Evolutionary conservation across 345 rosid species (phyloP), one percentile per base, ranked within the genome.

Genomic region (Noccaea caerulescens): DNA sequence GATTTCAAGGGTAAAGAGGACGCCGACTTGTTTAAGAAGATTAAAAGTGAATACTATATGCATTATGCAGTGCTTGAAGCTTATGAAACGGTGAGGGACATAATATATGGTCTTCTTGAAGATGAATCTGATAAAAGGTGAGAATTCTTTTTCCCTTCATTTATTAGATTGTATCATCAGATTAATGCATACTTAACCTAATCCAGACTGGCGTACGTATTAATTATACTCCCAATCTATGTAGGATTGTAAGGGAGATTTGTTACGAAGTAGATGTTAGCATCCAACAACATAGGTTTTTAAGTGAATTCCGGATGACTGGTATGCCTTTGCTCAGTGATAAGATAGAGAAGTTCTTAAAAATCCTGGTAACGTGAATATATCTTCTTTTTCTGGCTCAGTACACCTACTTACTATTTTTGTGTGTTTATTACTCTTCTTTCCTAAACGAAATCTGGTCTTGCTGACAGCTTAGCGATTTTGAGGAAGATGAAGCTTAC

Each of bases 1-100:
- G 98, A 94, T 83, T 91, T 88, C 77, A 90, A 77, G 73, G 92
- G 86, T 50, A 84, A 80, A 75, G 88, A 83, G 27, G 97, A 90
- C 20, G 82, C 41, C 2, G 93, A 88, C 8, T 86, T 94, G 63
- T 84, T 87, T 72, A 94, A 69, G 88, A 87, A 86, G 85, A 92
- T 94, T 75, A 72, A 42, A 64, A 72, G 38, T 10, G 99, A 92
- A 71, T 83, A 77, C 37, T 85, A 89, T 66, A 91, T 91, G 99
- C 78, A 32, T 66, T 87, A 85, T 4, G 98, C 98, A 32, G 82
- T 94, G 13, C 82, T 75, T 20, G 99, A 94, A 77, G 88, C 88
- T 77, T 94, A 92, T 68, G 88, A 94, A 80, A 76, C 97, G 16
- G 72, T 92, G 71, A 66, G 81, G 69, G 84, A 80, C 66, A 83